Evolutionary conservation across 2,329 filamentous ascomycete species (phyloP), one percentile per base, ranked within the genome.

Genomic region (Zasmidium citrigriseum): DNA sequence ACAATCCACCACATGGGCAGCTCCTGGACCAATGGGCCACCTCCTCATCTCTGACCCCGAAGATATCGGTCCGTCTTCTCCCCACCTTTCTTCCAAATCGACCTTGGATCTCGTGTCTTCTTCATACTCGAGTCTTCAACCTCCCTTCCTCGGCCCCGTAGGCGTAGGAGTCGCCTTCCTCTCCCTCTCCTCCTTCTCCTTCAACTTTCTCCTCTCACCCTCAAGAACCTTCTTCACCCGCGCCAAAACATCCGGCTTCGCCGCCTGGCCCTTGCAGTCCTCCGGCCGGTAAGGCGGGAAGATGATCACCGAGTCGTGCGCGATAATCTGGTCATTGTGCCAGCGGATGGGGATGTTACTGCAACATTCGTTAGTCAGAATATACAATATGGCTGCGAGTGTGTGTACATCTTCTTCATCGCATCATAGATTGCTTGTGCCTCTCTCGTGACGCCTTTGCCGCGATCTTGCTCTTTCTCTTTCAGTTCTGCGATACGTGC

Each of bases 371-470:
- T 59, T 34, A 59, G 57, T 41, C n/a, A 41, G 34, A 41, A 41
- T 4, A 16, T 9, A 4, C 5, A 41, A n/a, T 4, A 41, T 7
- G 7, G 27, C 24, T 2, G 44, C 22, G 25, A 29, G 12, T 23
- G 22, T 44, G 34, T 44, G 20, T 68, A 86, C 72, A 83, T 84
- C 65, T 83, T 80, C 60, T 79, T 81, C 54, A 88, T 78, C 11
- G 81, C 79, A 74, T 88, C 84, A 65, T 85, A 88, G 16, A 88
- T 75, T 54, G 86, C 84, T 72, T 88, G 86, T 23, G 81, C 85
- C 62, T 86, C 84, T 38, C 76, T 79, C 38, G 78, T 83, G 7
- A 87, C 85, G 10, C 84, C 84, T 71, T 84, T 86, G 55, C 84
- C 85, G 58, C 80, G 78, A 55, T 81, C 79, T n/a, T 79, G 77